A percentile compares a stretch with the other conserved stretches of the same genome.
Conservation (phyloP, 257 asterid genomes). For the Solanum pimpinellifolium region DNA sequence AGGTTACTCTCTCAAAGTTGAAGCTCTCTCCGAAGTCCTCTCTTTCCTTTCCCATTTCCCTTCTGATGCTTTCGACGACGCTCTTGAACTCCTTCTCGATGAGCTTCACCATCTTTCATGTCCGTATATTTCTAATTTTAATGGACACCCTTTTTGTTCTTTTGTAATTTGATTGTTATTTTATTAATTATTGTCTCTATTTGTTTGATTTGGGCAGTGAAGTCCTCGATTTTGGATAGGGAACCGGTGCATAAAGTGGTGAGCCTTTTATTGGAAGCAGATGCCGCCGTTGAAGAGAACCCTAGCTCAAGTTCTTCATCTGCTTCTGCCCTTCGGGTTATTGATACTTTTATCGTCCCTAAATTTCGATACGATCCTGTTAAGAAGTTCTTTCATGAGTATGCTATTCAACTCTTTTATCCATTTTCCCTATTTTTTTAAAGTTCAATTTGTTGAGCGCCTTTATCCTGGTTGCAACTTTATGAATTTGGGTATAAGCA, state of each 20-base stretch:
- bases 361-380: slow-evolving; percentile 67
- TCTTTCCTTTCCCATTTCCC: slow-evolving; percentile 49
- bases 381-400: slow-evolving; percentile 65
- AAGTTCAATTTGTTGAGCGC: not conserved
- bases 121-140: not conserved
- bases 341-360: slow-evolving; percentile 68
- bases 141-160: not conserved
- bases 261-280: slow-evolving; percentile 43
- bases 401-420: slow-evolving; percentile 3
- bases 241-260: slow-evolving; percentile 57
- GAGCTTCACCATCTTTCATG: slow-evolving; percentile 53
- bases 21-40: slow-evolving; percentile 64
- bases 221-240: slow-evolving; percentile 77
- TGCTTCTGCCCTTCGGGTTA: slow-evolving; percentile 52
- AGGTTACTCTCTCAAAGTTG: slow-evolving; percentile 76
- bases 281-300: slow-evolving; percentile 46
- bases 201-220: slow-evolving; percentile 30
- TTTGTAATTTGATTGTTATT: not conserved
- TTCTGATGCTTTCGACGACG: slow-evolving; percentile 49
- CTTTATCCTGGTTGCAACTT: not conserved
- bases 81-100: slow-evolving; percentile 67
- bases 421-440: not conserved
- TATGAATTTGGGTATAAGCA: not conserved
- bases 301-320: slow-evolving; percentile 30
- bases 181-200: not conserved